Evolutionary conservation across 805 yeast genomes (phyloP), one percentile per base, ranked within the genome.

Genomic region (Ogataea wickerhamii): DNA sequence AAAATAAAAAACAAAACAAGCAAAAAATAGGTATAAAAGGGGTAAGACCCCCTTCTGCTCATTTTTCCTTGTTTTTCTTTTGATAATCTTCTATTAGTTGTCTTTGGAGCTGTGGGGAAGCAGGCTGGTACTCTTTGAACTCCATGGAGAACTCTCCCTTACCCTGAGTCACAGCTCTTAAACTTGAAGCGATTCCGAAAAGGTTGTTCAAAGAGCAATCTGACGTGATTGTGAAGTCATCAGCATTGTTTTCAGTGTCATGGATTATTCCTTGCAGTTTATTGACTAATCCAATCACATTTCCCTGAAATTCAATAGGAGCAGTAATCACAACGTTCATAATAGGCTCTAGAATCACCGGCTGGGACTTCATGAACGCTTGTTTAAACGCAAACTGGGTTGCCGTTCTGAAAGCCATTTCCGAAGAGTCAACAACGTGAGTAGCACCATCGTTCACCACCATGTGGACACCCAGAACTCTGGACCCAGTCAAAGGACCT

Each of bases 111-210:
- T 87, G 96, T 25, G 91, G 87, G 33, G 94, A 76, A 36, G 94
- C 84, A 50, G 95, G 96, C 35, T 91, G 78, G 63, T 91, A 93
- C 56, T 87, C 85, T 60, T 85, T 82, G 70, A 93, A 93, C 64
- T 93, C 99, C 64, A 93, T 74, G 2, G 96, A 78, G 64, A 93
- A 93, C 68, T 94, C 98, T 56, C 99, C 98, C 63, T 93, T 93
- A 67, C 99, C 99, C 67, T 93, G 98, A 12, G 98, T 91, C 43
- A 86, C 80, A 16, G 98, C 98, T 73, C 99, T 83, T 59, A 93
- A 73, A 18, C 87, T 78, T 6, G 98, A 86, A 6, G 98, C 96
- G 60, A 93, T 87, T 26, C 98, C 98, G 63, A 93, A 93, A 87
- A 93, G 79, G 45, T 86, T 78, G 70, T 89, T 89, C 67, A 93